A percentile compares a stretch with the other conserved stretches of the same genome.
Conservation (phyloP, 345 rosid species). For the Dipteronia dyeriana region DNA sequence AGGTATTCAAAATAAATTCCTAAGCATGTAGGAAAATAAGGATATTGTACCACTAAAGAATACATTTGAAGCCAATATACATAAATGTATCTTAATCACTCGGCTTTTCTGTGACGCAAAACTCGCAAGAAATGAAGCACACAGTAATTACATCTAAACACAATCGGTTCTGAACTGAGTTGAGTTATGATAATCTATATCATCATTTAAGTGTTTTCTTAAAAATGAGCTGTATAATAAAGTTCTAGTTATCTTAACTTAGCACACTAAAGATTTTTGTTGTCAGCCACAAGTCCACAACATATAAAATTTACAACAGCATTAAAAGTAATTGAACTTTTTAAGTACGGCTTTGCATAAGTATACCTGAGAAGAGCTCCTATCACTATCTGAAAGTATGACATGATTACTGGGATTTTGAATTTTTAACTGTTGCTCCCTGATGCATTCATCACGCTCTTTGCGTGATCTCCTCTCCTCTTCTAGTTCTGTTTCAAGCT, state of each 20-base stretch:
- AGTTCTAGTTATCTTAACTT: neutral
- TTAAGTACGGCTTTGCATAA: constrained; percentile 4
- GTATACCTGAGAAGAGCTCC: constrained; percentile 64
- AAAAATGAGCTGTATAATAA: neutral
- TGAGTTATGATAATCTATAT: neutral
- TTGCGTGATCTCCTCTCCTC: constrained; percentile 80
- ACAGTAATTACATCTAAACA: neutral
- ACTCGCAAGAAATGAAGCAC: neutral
- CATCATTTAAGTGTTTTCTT: neutral
- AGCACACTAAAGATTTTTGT: neutral
- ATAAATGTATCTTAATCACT: neutral
- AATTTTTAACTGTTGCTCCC: constrained; percentile 70
- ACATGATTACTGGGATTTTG: constrained; percentile 55
- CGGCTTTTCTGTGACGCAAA: neutral
- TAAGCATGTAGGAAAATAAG: neutral
- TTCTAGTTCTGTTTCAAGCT: constrained; percentile 79
- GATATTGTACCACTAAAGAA: neutral
- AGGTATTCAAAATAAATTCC: neutral
- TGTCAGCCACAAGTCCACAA: neutral
- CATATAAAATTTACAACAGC: neutral
- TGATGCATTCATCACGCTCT: constrained; percentile 63
- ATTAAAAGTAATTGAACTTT: neutral
- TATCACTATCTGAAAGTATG: constrained; percentile 46
- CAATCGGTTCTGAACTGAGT: neutral
- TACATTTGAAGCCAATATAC: neutral